Percentiles rank a stretch among this genome's conserved stretches.
Evolutionary conservation across 1,284 basidiomycete species (phyloP).

Genomic region (Singerocomus rubriflavus): DNA sequence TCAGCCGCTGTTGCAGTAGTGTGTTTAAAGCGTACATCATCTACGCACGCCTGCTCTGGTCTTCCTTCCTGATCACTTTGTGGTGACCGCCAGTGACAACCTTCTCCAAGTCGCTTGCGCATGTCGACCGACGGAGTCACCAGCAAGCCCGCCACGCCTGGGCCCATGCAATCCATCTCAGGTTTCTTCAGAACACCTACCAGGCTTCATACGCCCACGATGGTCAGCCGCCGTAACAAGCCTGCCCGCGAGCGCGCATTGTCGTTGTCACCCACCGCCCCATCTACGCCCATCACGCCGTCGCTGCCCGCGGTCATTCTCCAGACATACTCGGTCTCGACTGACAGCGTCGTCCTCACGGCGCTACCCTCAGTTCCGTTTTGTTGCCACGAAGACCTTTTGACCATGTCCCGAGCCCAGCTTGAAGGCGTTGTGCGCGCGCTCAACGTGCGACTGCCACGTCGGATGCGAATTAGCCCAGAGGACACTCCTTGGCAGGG

Average conservation of each 20-base stretch:
- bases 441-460: conserved; percentile 49
- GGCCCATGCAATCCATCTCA: conserved; percentile 18
- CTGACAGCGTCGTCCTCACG: conserved; percentile 56
- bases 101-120: neutral
- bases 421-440: conserved; percentile 44
- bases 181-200: conserved; percentile 27
- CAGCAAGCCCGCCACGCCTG: conserved; percentile 14
- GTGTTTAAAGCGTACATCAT: conserved; percentile 3
- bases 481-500: conserved; percentile 18
- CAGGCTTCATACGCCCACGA: conserved; percentile 17
- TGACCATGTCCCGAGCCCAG: conserved; percentile 48
- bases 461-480: conserved; percentile 43
- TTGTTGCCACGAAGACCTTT: conserved; percentile 60
- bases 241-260: conserved; percentile 16
- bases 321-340: conserved; percentile 48
- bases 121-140: conserved; percentile 15
- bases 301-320: conserved; percentile 38
- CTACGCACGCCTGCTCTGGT: neutral
- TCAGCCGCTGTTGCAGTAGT: conserved; percentile 12
- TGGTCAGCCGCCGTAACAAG: conserved; percentile 19
- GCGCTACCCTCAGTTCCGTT: conserved; percentile 49
- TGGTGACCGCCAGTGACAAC: neutral
- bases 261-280: conserved; percentile 1
- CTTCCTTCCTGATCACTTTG: neutral
- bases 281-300: conserved; percentile 5